Evolutionary conservation across 176 grass and related monocot genomes (phyloP).

Genomic region (Stipa capillata): DNA sequence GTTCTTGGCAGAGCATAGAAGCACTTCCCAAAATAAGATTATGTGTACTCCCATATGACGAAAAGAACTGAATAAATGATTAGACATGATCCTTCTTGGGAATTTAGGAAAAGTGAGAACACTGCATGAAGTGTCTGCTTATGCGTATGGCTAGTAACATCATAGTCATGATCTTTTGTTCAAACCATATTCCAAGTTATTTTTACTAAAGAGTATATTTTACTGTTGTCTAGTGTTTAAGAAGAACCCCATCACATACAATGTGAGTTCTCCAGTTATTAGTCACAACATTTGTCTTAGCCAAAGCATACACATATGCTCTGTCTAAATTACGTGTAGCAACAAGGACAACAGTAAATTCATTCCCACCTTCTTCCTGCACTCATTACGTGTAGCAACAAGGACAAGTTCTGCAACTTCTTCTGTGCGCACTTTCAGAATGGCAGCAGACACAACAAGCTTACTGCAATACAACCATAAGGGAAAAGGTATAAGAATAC

Average conservation of each 20-base stretch:
- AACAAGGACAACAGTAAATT: slow-evolving; percentile 37
- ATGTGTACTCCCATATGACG: too few relatives aligned
- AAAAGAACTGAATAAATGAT: not conserved
- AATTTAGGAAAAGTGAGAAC: not conserved
- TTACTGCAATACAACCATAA: slow-evolving; percentile 24
- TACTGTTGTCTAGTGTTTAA: not conserved
- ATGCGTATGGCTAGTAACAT: too few relatives aligned
- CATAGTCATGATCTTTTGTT: not conserved
- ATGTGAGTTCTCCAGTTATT: not conserved
- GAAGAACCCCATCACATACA: not conserved
- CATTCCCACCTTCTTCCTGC: slow-evolving; percentile 38
- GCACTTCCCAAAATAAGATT: too few relatives aligned
- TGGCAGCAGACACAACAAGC: slow-evolving; percentile 42
- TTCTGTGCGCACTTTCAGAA: slow-evolving; percentile 50
- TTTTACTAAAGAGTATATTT: not conserved
- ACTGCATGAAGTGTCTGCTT: too few relatives aligned
- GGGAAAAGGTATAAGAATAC: not conserved
- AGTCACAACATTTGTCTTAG: not conserved
- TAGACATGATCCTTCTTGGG: not conserved
- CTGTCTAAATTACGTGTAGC: slow-evolving; percentile 34
- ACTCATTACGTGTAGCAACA: slow-evolving; percentile 33
- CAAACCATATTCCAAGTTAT: slow-evolving; percentile 8
- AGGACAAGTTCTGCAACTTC: slow-evolving; percentile 47
- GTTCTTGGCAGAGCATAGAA: not conserved
- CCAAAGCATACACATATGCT: not conserved